Evolutionary conservation across 208 protist species (phyloP).

Genomic region (Phytomonas francai): DNA sequence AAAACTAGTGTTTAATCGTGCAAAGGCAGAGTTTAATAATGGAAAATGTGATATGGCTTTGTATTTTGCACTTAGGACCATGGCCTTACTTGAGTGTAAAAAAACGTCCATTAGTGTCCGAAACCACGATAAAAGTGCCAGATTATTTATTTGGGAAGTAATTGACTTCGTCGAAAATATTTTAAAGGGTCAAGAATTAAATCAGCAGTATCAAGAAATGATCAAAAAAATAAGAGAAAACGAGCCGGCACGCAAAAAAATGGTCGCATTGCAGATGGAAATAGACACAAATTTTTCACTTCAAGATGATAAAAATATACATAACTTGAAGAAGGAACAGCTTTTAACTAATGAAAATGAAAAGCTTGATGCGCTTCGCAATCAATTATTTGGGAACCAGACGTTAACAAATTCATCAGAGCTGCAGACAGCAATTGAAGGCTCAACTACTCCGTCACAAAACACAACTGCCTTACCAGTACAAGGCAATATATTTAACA

Average conservation of each 20-base stretch:
- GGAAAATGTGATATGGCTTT: slow-evolving; percentile 5
- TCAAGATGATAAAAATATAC: slow-evolving; percentile 5
- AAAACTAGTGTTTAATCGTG: not conserved
- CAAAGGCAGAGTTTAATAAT: not conserved
- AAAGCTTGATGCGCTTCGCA: slow-evolving; percentile 13
- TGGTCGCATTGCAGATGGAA: slow-evolving; percentile 29
- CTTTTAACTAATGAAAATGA: slow-evolving; percentile 17
- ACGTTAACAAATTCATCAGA: not conserved
- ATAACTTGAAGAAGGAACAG: slow-evolving; percentile 16
- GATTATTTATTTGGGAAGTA: slow-evolving; percentile 1
- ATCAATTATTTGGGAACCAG: not conserved
- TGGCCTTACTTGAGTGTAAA: not conserved
- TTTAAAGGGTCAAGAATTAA: not conserved
- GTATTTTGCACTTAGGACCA: not conserved
- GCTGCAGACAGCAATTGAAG: not conserved
- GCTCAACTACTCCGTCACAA: not conserved
- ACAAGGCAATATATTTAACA: not conserved
- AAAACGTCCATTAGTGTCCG: not conserved
- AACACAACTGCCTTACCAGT: not conserved
- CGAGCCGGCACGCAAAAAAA: slow-evolving; percentile 24
- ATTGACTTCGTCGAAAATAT: slow-evolving; percentile 1
- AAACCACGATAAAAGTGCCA: not conserved
- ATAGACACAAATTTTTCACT: slow-evolving; percentile 1
- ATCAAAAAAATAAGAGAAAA: slow-evolving; percentile 25
- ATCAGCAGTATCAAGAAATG: slow-evolving; percentile 19